Evolutionary conservation across 176 grass and related monocot genomes (phyloP).

Genomic region (Phyllostachys edulis): DNA sequence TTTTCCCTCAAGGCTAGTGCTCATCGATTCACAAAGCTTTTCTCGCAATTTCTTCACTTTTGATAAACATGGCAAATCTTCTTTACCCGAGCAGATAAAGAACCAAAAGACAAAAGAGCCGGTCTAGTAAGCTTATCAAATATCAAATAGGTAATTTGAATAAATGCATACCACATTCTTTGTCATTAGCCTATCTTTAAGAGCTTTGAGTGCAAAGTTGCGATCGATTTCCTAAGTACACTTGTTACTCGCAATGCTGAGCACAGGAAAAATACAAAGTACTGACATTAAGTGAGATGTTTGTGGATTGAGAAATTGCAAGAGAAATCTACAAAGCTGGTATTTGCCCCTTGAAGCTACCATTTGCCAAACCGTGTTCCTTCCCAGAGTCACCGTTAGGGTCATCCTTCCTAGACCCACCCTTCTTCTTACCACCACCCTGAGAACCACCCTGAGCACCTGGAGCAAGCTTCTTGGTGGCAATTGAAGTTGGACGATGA

Average conservation of each 20-base stretch:
- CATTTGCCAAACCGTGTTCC: constrained; percentile 36
- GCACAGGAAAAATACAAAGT: constrained; percentile 23
- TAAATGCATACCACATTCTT: constrained; percentile 87
- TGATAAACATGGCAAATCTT: constrained; percentile 13
- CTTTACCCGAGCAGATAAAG: constrained; percentile 14
- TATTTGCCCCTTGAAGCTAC: constrained; percentile 28
- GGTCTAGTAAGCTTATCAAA: background rate
- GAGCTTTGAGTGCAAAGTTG: constrained; percentile 84
- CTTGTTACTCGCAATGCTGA: constrained; percentile 88
- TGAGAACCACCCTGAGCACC: background rate
- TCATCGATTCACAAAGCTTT: constrained; percentile 94
- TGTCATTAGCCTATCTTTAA: constrained; percentile 89
- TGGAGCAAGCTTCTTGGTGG: background rate
- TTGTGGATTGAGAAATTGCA: background rate
- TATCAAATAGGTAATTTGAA: background rate
- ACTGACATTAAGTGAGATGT: background rate
- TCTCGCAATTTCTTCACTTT: constrained; percentile 96
- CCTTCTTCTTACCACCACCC: constrained; percentile 16
- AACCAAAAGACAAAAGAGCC: background rate
- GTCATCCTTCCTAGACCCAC: constrained; percentile 50
- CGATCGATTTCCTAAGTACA: constrained; percentile 69
- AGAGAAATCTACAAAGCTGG: background rate
- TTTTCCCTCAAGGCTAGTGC: constrained; percentile 95
- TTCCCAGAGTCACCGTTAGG: constrained; percentile 48
- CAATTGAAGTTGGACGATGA: background rate